Evolutionary conservation across 768 basidiomycete species (phyloP).

Genomic region (Peribolospora kevripleyi): DNA sequence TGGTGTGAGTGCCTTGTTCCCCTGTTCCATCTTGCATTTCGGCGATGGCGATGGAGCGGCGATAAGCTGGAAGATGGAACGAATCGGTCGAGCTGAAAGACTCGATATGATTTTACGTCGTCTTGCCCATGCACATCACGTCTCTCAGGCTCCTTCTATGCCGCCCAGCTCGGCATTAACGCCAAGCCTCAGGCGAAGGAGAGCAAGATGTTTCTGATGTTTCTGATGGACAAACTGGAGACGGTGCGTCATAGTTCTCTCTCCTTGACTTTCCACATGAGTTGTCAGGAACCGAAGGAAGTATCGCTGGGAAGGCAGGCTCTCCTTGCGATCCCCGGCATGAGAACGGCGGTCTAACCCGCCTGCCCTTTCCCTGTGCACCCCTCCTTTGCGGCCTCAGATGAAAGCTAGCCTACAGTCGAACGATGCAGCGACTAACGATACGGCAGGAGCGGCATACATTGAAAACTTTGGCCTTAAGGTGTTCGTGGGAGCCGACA

Average conservation of each 20-base stretch:
- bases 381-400: conserved; percentile 10
- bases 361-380: neutral
- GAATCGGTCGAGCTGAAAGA: too few relatives aligned
- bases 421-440: conserved; percentile 59
- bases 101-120: too few relatives aligned
- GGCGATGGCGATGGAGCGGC: neutral
- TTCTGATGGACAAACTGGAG: conserved; percentile 55
- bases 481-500: conserved; percentile 71
- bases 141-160: conserved; percentile 57
- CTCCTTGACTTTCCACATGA: neutral
- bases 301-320: neutral
- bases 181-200: conserved; percentile 38
- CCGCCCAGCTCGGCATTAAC: conserved; percentile 62
- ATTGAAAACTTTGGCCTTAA: conserved; percentile 84
- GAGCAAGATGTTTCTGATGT: conserved; percentile 43
- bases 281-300: too few relatives aligned
- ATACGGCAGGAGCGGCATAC: conserved; percentile 60
- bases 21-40: neutral
- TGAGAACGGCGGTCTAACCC: neutral
- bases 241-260: conserved; percentile 17
- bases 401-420: conserved; percentile 51
- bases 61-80: neutral
- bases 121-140: too few relatives aligned
- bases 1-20: conserved; percentile 46
- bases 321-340: neutral